These are phyloP conservation scores for Neurospora sp. DNA, from an alignment of 495 filamentous ascomycete genomes.

Conservation along the genomic window DNA sequence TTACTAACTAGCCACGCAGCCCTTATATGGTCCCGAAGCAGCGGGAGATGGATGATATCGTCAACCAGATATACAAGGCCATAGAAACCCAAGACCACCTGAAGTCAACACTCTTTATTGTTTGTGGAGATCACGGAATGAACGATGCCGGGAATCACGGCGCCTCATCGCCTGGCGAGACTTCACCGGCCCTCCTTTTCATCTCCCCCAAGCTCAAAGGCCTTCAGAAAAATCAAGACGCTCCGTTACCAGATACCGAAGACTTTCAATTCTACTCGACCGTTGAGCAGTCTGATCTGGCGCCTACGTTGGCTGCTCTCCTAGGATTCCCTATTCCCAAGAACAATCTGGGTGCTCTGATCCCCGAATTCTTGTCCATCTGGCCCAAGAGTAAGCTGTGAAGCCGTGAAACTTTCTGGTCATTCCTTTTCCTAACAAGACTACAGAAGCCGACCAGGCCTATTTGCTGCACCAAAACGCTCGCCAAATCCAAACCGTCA, in stretches of 20 bases:
- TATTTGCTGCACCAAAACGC: slow-evolving; percentile 67
- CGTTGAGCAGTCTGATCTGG: slow-evolving; percentile 88
- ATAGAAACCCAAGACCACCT: slow-evolving; percentile 62
- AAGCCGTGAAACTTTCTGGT: no score
- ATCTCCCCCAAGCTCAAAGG: slow-evolving; percentile 73
- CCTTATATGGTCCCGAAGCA: slow-evolving; percentile 91
- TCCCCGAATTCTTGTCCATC: slow-evolving; percentile 63
- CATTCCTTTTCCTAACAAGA: slow-evolving; percentile 7
- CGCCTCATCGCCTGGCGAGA: slow-evolving; percentile 85
- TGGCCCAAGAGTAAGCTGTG: slow-evolving; percentile 48
- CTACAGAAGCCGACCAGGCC: slow-evolving; percentile 45
- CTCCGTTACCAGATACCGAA: slow-evolving; percentile 34
- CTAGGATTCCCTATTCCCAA: slow-evolving; percentile 83
- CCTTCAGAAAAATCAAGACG: slow-evolving; percentile 32
- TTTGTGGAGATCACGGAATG: slow-evolving; percentile 97
- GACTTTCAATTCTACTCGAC: slow-evolving; percentile 72
- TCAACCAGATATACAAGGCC: slow-evolving; percentile 63
- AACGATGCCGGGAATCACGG: slow-evolving; percentile 98
- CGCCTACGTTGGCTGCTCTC: slow-evolving; percentile 77
- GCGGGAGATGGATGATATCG: slow-evolving; percentile 82
- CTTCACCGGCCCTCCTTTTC: slow-evolving; percentile 84
- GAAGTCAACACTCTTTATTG: slow-evolving; percentile 66
- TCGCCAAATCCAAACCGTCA: slow-evolving; percentile 62
- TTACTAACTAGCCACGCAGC: slow-evolving; percentile 31
- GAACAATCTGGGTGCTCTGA: slow-evolving; percentile 86